A percentile compares a stretch with the other conserved stretches of the same genome.
These are phyloP conservation scores for Ichthyophthirius multifiliis DNA, from an alignment of 169 alveolate genomes.

Conservation along the genomic window DNA sequence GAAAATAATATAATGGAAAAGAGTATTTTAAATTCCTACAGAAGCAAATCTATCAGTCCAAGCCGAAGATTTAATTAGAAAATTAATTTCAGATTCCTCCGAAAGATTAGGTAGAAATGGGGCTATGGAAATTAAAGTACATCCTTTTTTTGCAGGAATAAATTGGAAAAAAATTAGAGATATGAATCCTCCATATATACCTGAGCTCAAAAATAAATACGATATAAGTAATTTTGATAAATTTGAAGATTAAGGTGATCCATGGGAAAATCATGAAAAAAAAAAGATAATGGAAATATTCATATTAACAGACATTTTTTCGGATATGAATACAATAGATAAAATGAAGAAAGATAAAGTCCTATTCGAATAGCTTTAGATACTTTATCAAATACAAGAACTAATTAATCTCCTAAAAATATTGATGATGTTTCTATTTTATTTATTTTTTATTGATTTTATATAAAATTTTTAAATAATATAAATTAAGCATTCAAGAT, in stretches of 20 bases:
- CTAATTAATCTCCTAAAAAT: too few species aligned
- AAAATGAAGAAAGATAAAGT: neutral
- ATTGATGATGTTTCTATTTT: too few species aligned
- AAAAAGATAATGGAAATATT: too few species aligned
- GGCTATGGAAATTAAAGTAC: slow-evolving; percentile 68
- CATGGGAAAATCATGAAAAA: neutral
- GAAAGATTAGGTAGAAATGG: slow-evolving; percentile 67
- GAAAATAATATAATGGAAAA: slow-evolving; percentile 80
- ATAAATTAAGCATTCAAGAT: too few species aligned
- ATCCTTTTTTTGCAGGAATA: slow-evolving; percentile 78
- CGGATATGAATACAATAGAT: neutral
- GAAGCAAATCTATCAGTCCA: slow-evolving; percentile 40
- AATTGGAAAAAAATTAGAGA: slow-evolving; percentile 57
- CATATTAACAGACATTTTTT: neutral
- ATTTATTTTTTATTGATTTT: too few species aligned
- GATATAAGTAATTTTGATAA: slow-evolving; percentile 17
- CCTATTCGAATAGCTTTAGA: neutral
- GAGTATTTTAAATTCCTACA: slow-evolving; percentile 73
- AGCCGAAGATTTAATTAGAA: slow-evolving; percentile 41
- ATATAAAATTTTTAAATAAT: too few species aligned
- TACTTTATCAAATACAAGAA: neutral
- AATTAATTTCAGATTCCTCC: slow-evolving; percentile 18
- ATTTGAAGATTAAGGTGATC: slow-evolving; percentile 13
- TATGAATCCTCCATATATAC: slow-evolving; percentile 57
- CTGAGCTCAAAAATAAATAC: slow-evolving; percentile 13